These are phyloP conservation scores for Trichocladium uniseriatum DNA, from an alignment of 495 filamentous ascomycete species.

Conservation along the genomic window DNA sequence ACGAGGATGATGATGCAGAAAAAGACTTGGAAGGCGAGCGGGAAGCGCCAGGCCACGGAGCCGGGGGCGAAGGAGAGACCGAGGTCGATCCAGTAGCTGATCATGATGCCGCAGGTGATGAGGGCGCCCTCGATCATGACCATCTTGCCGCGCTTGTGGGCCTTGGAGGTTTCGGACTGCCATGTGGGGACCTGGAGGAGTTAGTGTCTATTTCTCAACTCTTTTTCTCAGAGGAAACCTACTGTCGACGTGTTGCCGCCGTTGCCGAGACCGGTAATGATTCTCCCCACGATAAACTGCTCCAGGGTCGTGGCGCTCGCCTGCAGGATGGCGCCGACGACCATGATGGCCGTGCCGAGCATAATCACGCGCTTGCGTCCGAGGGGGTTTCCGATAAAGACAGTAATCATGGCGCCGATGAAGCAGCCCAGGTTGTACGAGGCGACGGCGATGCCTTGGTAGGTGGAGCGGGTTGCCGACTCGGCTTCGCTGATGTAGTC, in stretches of 20 bases:
- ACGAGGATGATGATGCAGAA: conserved; percentile 49
- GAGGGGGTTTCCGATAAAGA: conserved; percentile 44
- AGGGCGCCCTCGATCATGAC: conserved; percentile 71
- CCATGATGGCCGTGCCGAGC: conserved; percentile 50
- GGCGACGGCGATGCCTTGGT: conserved; percentile 37
- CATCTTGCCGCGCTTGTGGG: conserved; percentile 63
- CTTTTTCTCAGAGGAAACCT: background rate
- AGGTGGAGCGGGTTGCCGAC: conserved; percentile 41
- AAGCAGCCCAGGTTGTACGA: conserved; percentile 30
- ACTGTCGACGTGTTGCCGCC: conserved; percentile 28
- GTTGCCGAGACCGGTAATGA: conserved; percentile 37
- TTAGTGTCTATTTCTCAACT: background rate
- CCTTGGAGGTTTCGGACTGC: conserved; percentile 70
- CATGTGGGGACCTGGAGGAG: conserved; percentile 46
- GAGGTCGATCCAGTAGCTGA: conserved; percentile 67
- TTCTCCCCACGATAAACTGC: conserved; percentile 56
- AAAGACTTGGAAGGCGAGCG: conserved; percentile 52
- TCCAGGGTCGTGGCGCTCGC: conserved; percentile 25
- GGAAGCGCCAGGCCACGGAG: conserved; percentile 56
- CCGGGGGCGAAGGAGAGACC: conserved; percentile 55
- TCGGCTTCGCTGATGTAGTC: conserved; percentile 20
- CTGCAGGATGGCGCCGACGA: conserved; percentile 50
- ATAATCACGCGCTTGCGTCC: conserved; percentile 51
- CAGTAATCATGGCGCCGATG: conserved; percentile 48
- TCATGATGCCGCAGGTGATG: conserved; percentile 51